phyloP scores from a whole-genome alignment of 441 rosid genomes.

The Populus hybrid region DNA sequence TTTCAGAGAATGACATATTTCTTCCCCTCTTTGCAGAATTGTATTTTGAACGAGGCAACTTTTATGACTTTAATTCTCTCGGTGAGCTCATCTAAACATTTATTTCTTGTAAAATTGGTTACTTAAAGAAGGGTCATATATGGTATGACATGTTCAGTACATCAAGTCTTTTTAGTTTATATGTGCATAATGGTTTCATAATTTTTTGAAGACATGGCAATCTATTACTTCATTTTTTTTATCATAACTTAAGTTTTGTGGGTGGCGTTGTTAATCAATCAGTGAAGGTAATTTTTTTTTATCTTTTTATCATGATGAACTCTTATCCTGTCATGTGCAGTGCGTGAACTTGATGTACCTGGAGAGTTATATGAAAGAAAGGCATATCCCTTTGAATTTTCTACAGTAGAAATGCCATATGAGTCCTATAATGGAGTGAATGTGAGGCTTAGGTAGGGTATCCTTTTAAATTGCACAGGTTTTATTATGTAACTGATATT shows the following conservation, averaged over 20 bases:
- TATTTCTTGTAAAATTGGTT: not conserved
- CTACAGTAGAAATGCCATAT: slow-evolving; percentile 88
- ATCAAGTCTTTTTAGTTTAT: not conserved
- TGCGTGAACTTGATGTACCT: slow-evolving; percentile 91
- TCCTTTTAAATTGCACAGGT: not conserved
- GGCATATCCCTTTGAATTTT: slow-evolving; percentile 85
- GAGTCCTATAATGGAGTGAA: slow-evolving; percentile 90
- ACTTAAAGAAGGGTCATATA: not conserved
- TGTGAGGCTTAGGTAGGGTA: slow-evolving; percentile 75
- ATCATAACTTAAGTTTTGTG: slow-evolving; percentile 1
- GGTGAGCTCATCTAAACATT: slow-evolving; percentile 49
- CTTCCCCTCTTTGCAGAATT: slow-evolving; percentile 51
- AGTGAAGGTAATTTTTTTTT: not conserved
- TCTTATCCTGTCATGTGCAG: slow-evolving; percentile 34
- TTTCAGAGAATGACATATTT: slow-evolving; percentile 11
- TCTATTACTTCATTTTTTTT: not conserved
- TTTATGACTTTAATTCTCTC: slow-evolving; percentile 89
- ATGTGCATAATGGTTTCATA: not conserved
- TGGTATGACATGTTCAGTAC: not conserved
- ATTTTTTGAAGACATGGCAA: not conserved
- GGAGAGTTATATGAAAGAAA: slow-evolving; percentile 90
- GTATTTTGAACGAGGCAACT: slow-evolving; percentile 88
- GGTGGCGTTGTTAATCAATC: not conserved
- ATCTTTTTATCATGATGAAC: slow-evolving; percentile 8
- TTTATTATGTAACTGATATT: not conserved